Conservation (phyloP, 106 monocot species). For the Apostasia ramifera region DNA sequence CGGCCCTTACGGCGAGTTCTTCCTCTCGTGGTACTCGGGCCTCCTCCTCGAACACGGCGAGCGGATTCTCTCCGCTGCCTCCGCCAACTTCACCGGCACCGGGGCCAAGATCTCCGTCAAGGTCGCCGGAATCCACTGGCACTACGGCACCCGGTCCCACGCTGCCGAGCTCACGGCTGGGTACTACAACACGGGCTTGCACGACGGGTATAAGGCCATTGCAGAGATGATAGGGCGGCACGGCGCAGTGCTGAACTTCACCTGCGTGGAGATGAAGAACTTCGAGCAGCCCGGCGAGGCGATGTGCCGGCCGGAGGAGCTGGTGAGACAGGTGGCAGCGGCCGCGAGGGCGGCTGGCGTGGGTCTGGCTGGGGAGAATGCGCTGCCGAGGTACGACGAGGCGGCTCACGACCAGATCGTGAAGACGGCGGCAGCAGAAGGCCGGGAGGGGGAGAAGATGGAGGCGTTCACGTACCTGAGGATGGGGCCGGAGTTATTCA, state of each 20-base stretch:
- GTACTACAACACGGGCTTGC: slow-evolving; percentile 79
- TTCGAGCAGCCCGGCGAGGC: slow-evolving; percentile 81
- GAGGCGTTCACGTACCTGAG: slow-evolving; percentile 79
- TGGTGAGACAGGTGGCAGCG: slow-evolving; percentile 63
- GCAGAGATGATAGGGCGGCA: slow-evolving; percentile 62
- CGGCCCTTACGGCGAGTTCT: slow-evolving; percentile 69
- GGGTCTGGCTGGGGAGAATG: slow-evolving; percentile 83
- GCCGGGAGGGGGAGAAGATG: slow-evolving; percentile 25
- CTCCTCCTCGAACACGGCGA: slow-evolving; percentile 75
- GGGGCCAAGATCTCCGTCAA: slow-evolving; percentile 72
- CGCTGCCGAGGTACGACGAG: slow-evolving; percentile 71
- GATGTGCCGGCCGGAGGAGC: slow-evolving; percentile 62
- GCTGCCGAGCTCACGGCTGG: slow-evolving; percentile 89
- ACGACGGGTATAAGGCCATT: slow-evolving; percentile 71
- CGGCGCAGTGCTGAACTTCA: slow-evolving; percentile 89
- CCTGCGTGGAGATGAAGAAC: slow-evolving; percentile 84
- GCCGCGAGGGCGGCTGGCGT: slow-evolving; percentile 54
- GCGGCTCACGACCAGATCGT: slow-evolving; percentile 60
- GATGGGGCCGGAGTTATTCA: slow-evolving; percentile 54
- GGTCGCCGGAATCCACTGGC: slow-evolving; percentile 95
- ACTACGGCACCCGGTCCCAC: slow-evolving; percentile 85
- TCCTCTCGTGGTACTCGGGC: slow-evolving; percentile 86
- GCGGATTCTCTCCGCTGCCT: slow-evolving; percentile 45
- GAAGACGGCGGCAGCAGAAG: slow-evolving; percentile 21
- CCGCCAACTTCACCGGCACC: slow-evolving; percentile 28